Evolutionary conservation across 1,284 basidiomycete species (phyloP), one percentile per base, ranked within the genome.

Genomic region (Cryptococcus sp.): DNA sequence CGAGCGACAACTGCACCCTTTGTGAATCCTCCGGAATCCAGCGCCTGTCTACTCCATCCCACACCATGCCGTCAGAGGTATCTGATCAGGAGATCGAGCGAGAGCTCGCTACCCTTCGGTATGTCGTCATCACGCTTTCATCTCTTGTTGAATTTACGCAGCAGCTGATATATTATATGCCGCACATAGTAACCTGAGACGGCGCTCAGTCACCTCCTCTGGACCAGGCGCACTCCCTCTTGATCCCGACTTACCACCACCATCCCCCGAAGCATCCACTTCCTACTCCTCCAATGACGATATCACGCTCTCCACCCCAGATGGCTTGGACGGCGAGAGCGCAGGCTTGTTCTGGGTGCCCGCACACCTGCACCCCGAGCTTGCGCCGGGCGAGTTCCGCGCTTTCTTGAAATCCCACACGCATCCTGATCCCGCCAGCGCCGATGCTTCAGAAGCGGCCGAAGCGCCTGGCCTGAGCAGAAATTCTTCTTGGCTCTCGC

Each of bases 401-500:
- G 88, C 88, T 27, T 97, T 98, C 73, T 86, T 99, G 67, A 91
- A 94, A 77, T 90, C 96, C 69, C 95, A 98, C 80, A 87, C 94
- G 3, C 75, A 75, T 40, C 65, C 57, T 80, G 86, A 73, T 80
- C 84, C 75, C 1, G 68, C 81, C 31, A 86, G 88, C 70, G 83
- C 80, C 35, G 53, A 72, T 60, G 59, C 45, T 64, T 58, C 68
- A 64, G 65, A 69, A 57, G 73, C 68, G 13, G 66, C 63, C 8
- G 70, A 70, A 20, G 62, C 64, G 1, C 58, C 67, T 39, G 70
- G 73, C 38, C 19, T 70, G 52, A 54, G 63, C 16, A 61, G 74
- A 22, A 68, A 63, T 54, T 70, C 70, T 7, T 74, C 69, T 38
- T 74, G 71, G 70, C 53, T 78, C n/a, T 65, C 70, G 7, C 60